Evolutionary conservation across 2,329 filamentous ascomycete species (phyloP).

Genomic region (Penicillium verrucosum): DNA sequence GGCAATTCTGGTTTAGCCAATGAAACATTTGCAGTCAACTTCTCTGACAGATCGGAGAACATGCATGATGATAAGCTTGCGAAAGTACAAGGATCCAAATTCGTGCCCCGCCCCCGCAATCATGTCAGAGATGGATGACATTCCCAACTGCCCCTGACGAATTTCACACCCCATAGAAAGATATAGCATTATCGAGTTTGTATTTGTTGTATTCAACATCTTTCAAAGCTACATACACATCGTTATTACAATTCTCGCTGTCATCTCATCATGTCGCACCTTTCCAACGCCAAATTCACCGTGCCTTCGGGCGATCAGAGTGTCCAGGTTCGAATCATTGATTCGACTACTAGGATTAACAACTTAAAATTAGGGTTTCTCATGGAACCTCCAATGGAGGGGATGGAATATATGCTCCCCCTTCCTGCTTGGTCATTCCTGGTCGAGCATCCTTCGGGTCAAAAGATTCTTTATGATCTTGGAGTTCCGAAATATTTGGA

Average conservation of each 20-base stretch:
- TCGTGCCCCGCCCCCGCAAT: no score
- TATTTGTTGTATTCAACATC: not conserved
- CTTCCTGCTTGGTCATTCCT: slow-evolving; percentile 22
- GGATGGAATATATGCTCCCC: not conserved
- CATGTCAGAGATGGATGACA: no score
- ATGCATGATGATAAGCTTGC: no score
- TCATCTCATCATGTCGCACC: not conserved
- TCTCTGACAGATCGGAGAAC: no score
- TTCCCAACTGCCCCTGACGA: no score
- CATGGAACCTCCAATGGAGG: slow-evolving; percentile 11
- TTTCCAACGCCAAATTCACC: not conserved
- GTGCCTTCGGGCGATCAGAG: slow-evolving; percentile 3
- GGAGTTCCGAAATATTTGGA: slow-evolving; percentile 48
- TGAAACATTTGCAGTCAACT: no score
- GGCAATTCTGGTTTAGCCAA: no score
- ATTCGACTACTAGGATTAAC: slow-evolving; percentile 7
- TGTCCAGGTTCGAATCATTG: slow-evolving; percentile 12
- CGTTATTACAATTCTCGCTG: not conserved
- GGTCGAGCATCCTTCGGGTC: slow-evolving; percentile 31
- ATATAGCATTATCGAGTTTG: not conserved
- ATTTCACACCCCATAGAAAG: no score
- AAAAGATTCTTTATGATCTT: slow-evolving; percentile 48
- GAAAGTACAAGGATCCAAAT: no score
- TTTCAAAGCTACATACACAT: not conserved
- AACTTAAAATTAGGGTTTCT: not conserved